phyloP scores from a whole-genome alignment of 73 alveolate genomes.

The Diophrys appendiculata region DNA sequence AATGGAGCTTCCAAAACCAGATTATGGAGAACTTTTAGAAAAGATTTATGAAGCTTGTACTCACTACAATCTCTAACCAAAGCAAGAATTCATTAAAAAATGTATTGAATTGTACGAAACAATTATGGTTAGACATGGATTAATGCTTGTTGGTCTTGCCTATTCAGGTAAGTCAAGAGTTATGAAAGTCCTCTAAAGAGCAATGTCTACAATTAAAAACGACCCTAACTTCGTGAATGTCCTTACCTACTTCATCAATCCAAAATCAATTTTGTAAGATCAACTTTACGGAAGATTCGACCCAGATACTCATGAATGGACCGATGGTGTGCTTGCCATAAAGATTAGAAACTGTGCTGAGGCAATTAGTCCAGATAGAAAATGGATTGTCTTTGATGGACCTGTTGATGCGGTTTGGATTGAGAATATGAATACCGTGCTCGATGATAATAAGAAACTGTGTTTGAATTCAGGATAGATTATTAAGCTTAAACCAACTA shows the following conservation, averaged over 20 bases:
- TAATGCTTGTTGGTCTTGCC: slow-evolving; percentile 96
- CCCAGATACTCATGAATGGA: slow-evolving; percentile 91
- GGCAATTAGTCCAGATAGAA: slow-evolving; percentile 80
- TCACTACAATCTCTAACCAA: slow-evolving; percentile 69
- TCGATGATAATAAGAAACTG: slow-evolving; percentile 96
- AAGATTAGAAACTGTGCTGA: slow-evolving; percentile 88
- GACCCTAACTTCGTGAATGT: slow-evolving; percentile 68
- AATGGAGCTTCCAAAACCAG: slow-evolving; percentile 90
- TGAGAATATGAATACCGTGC: slow-evolving; percentile 98
- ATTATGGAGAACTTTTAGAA: slow-evolving; percentile 83
- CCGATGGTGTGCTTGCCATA: slow-evolving; percentile 91
- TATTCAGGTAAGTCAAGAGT: slow-evolving; percentile 92
- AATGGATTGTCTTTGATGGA: slow-evolving; percentile 97
- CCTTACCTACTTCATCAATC: slow-evolving; percentile 70
- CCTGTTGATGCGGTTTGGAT: slow-evolving; percentile 99
- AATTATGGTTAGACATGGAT: slow-evolving; percentile 98
- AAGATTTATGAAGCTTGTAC: slow-evolving; percentile 80
- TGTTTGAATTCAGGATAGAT: slow-evolving; percentile 95
- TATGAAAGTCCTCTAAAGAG: slow-evolving; percentile 77
- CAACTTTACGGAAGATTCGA: slow-evolving; percentile 88
- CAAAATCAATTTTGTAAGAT: slow-evolving; percentile 89
- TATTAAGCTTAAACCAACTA: slow-evolving; percentile 87
- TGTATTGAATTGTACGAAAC: slow-evolving; percentile 98
- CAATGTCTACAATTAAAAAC: slow-evolving; percentile 64
- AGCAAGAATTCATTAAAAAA: slow-evolving; percentile 86